Evolutionary conservation across 2,329 filamentous ascomycete genomes (phyloP), one percentile per base, ranked within the genome.

Genomic region (Nakataea oryzae): DNA sequence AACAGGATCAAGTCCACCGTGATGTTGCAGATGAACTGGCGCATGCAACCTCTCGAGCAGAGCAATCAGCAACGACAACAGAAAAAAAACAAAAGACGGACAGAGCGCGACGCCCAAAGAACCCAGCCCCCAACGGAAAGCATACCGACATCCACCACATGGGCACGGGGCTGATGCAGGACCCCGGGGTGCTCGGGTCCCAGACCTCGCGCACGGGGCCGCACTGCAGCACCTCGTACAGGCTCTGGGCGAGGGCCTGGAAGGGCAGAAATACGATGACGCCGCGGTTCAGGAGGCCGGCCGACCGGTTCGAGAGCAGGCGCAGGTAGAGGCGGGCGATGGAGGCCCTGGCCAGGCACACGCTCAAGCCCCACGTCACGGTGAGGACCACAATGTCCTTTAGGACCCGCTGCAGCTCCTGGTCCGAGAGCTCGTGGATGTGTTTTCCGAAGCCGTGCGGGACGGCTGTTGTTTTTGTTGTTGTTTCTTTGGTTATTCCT

Each of bases 301-400:
- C 58, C 13, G 28, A 26, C 3, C 55, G 54, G 29, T 63, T 63
- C n/a, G 59, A 58, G 12, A 64, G 26, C 29, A 65, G 58, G 55
- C 62, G 64, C 14, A 65, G 55, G 17, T 65, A 65, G 34, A 65
- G 41, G 13, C 59, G 55, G 26, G 63, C 63, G 29, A 65, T 64
- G 17, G 64, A 62, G 5, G 58, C 57, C 60, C 64, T 65, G 47
- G 62, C 64, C 3, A 57, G 26, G 9, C 27, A 13, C 5, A 61
- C 32, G 12, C 63, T 59, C 47, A 58, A 59, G 54, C 64, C 64
- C 54, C 58, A 65, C 1, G 59, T 58, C 1, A 26, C 58, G 28
- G 62, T 57, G 60, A 55, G 59, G 47, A 60, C 55, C 26, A 61
- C 59, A 9, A 61, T 59, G 2, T 61, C 13, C 60, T 61, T 24